Evolutionary conservation across 2,329 filamentous ascomycete species (phyloP).

Genomic region (Geosmithia morbida): DNA sequence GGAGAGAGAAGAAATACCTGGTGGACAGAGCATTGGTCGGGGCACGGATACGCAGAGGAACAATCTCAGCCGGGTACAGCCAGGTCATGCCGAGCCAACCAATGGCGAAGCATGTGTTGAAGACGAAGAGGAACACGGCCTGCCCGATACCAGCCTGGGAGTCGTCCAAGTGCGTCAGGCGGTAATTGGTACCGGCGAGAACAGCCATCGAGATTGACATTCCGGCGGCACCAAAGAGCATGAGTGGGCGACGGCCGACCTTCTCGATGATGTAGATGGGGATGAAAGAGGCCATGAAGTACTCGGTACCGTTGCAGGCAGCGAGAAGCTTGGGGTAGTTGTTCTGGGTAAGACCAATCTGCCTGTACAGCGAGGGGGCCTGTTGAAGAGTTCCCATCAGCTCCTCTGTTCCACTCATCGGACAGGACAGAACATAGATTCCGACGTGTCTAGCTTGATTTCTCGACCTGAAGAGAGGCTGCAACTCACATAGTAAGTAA

Average conservation of each 20-base stretch:
- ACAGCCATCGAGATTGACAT: slow-evolving; percentile 4
- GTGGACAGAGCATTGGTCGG: slow-evolving; percentile 36
- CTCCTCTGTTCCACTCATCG: too few relatives aligned
- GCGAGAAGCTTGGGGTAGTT: slow-evolving; percentile 31
- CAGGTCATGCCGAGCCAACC: slow-evolving; percentile 47
- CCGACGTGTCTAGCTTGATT: too few relatives aligned
- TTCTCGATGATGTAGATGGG: slow-evolving; percentile 31
- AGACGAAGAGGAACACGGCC: slow-evolving; percentile 41
- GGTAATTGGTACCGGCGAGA: slow-evolving; percentile 2
- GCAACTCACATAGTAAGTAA: slow-evolving; percentile 20
- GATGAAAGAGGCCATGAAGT: slow-evolving; percentile 23
- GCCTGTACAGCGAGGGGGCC: not conserved
- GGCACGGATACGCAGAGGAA: slow-evolving; percentile 24
- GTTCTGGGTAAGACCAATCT: slow-evolving; percentile 23
- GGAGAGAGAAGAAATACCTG: not conserved
- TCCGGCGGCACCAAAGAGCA: slow-evolving; percentile 5
- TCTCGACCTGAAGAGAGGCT: too few relatives aligned
- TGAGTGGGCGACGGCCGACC: slow-evolving; percentile 26
- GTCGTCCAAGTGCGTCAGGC: slow-evolving; percentile 1
- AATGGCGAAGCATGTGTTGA: slow-evolving; percentile 51
- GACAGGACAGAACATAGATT: too few relatives aligned
- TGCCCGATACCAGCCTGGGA: slow-evolving; percentile 3
- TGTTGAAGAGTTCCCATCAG: slow-evolving; percentile 16
- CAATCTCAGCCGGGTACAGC: slow-evolving; percentile 36
- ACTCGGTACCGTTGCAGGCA: slow-evolving; percentile 34